Conservation (phyloP, 129 eudicot genomes). For the Chrysanthemum seticuspe region DNA sequence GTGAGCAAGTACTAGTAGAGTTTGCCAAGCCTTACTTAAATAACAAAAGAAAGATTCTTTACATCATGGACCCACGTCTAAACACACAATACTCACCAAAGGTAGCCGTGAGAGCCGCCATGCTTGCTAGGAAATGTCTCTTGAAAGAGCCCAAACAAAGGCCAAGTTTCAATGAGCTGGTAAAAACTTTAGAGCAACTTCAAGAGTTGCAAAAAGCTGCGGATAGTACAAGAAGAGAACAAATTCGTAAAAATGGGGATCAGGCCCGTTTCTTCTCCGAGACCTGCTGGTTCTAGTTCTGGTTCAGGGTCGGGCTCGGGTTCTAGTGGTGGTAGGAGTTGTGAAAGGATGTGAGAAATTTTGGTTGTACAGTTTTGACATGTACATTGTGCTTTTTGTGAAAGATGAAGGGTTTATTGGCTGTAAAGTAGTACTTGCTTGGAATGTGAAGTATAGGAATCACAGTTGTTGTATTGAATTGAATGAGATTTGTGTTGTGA, state of each 20-base stretch:
- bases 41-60: constrained; percentile 56
- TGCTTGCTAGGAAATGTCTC: constrained; percentile 69
- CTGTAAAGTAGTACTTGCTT: not conserved
- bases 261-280: constrained; percentile 20
- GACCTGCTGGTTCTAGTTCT: constrained; percentile 1
- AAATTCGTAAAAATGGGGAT: constrained; percentile 17
- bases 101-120: constrained; percentile 58
- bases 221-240: constrained; percentile 37
- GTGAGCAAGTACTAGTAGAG: constrained; percentile 69
- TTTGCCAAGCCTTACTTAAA: constrained; percentile 75
- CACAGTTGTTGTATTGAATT: constrained; percentile 8
- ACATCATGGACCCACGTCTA: constrained; percentile 70
- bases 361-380: constrained; percentile 25
- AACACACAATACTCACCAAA: constrained; percentile 63
- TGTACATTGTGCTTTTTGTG: constrained; percentile 16
- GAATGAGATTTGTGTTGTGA: constrained; percentile 16
- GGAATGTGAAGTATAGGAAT: too few species aligned
- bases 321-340: constrained; percentile 14
- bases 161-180: constrained; percentile 71
- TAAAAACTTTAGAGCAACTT: constrained; percentile 59
- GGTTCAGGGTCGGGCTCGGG: constrained; percentile 4
- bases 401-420: constrained; percentile 7
- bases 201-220: constrained; percentile 44
- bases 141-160: constrained; percentile 54
- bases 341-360: constrained; percentile 1